These are phyloP conservation scores for Eucalyptus sp. DNA, from an alignment of 345 rosid species.

Conservation along the genomic window DNA sequence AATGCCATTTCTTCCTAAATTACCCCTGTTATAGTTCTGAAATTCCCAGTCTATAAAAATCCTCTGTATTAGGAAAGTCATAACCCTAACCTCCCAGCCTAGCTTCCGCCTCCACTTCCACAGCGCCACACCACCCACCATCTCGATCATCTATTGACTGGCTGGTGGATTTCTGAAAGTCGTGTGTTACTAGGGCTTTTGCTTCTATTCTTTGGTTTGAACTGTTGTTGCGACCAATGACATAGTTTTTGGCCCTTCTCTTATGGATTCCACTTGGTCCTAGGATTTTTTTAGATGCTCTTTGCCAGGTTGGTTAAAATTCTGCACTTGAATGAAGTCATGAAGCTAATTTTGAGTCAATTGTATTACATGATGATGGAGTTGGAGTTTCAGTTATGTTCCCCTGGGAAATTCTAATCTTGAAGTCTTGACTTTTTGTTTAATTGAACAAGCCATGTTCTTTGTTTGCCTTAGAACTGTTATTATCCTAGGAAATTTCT, in stretches of 20 bases:
- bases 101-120: neutral
- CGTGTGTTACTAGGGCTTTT: neutral
- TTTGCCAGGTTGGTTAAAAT: neutral
- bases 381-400: neutral
- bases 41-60: neutral
- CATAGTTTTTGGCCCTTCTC: neutral
- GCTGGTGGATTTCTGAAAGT: neutral
- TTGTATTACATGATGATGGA: neutral
- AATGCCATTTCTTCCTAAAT: neutral
- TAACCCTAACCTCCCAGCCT: neutral
- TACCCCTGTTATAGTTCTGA: neutral
- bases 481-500: neutral
- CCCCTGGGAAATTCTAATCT: neutral
- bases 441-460: neutral
- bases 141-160: neutral
- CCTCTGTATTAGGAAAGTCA: neutral
- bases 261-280: neutral
- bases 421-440: neutral
- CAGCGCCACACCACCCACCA: neutral
- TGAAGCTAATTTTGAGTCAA: neutral
- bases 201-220: neutral
- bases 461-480: neutral
- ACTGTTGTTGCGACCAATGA: accelerated
- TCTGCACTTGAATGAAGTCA: neutral
- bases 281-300: neutral